Evolutionary conservation across 2,329 filamentous ascomycete genomes (phyloP).

Genomic region (Xylariaceae sp.): DNA sequence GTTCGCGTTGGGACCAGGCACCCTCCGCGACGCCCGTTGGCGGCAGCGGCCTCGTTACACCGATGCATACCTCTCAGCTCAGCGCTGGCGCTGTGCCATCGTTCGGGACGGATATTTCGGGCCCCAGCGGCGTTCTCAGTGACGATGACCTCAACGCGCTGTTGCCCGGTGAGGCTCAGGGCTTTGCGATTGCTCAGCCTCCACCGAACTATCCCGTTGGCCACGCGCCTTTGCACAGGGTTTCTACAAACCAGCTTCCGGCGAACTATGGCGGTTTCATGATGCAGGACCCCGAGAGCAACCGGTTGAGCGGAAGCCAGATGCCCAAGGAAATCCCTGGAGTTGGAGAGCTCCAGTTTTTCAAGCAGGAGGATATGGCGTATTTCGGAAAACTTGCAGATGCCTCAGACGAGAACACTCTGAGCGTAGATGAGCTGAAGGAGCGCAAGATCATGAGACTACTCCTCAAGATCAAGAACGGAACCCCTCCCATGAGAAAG

Average conservation of each 20-base stretch:
- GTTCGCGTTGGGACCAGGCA: conserved; percentile 89
- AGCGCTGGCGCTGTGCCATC: conserved; percentile 47
- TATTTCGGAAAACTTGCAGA: conserved; percentile 98
- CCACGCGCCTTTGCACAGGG: conserved; percentile 68
- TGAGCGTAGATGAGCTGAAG: conserved; percentile 93
- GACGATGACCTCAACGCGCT: conserved; percentile 93
- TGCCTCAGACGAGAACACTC: conserved; percentile 80
- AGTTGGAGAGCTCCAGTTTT: conserved; percentile 92
- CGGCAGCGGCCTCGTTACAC: conserved; percentile 68
- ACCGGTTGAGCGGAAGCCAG: conserved; percentile 77
- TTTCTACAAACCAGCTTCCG: conserved; percentile 68
- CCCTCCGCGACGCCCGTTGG: conserved; percentile 73
- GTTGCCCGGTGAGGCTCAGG: conserved; percentile 80
- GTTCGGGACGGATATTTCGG: conserved; percentile 77
- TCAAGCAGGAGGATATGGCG: conserved; percentile 97
- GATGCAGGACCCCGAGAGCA: conserved; percentile 92
- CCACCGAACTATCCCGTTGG: conserved; percentile 88
- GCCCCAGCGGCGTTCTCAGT: conserved; percentile 73
- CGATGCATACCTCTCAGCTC: conserved; percentile 66
- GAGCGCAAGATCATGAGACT: conserved; percentile 98
- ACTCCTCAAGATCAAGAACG: conserved; percentile 97
- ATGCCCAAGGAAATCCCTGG: conserved; percentile 93
- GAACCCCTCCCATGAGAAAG: conserved; percentile 97
- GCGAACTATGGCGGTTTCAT: conserved; percentile 72
- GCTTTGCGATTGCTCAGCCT: conserved; percentile 86